Percentiles rank a stretch among this genome's conserved stretches.
phyloP scores from a whole-genome alignment of 192 early-diverging fungal genomes.

The Coemansia sp. region DNA sequence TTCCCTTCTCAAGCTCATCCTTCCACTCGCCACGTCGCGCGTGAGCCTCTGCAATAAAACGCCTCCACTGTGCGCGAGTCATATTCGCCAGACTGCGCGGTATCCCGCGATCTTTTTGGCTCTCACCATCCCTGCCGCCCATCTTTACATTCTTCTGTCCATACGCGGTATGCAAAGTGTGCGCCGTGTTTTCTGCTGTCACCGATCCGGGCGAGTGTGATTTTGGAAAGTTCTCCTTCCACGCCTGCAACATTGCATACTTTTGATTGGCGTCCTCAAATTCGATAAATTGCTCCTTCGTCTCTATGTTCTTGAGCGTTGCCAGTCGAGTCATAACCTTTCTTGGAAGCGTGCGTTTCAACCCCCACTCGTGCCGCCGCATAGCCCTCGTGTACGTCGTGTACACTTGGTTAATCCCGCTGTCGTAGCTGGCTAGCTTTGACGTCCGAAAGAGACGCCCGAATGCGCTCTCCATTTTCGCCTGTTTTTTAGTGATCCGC shows the following conservation, averaged over 20 bases:
- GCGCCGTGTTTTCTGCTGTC: neutral
- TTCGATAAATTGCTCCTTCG: slow-evolving; percentile 68
- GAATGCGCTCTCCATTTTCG: slow-evolving; percentile 65
- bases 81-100: slow-evolving; percentile 60
- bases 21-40: slow-evolving; percentile 59
- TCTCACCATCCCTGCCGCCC: neutral
- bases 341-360: slow-evolving; percentile 72
- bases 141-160: neutral
- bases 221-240: slow-evolving; percentile 73
- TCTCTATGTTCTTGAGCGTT: slow-evolving; percentile 62
- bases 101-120: slow-evolving; percentile 4
- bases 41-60: slow-evolving; percentile 58
- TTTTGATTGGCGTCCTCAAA: slow-evolving; percentile 63
- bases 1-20: slow-evolving; percentile 45
- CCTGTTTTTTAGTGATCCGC: neutral
- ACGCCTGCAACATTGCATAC: slow-evolving; percentile 60
- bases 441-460: slow-evolving; percentile 66
- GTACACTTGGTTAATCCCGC: slow-evolving; percentile 69
- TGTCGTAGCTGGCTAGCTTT: slow-evolving; percentile 66
- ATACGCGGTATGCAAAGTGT: neutral
- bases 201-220: slow-evolving; percentile 53
- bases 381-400: slow-evolving; percentile 58
- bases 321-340: slow-evolving; percentile 60
- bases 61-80: slow-evolving; percentile 61
- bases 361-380: slow-evolving; percentile 65